Evolutionary conservation across 805 yeast species (phyloP).

Genomic region (Pichia kluyveri): DNA sequence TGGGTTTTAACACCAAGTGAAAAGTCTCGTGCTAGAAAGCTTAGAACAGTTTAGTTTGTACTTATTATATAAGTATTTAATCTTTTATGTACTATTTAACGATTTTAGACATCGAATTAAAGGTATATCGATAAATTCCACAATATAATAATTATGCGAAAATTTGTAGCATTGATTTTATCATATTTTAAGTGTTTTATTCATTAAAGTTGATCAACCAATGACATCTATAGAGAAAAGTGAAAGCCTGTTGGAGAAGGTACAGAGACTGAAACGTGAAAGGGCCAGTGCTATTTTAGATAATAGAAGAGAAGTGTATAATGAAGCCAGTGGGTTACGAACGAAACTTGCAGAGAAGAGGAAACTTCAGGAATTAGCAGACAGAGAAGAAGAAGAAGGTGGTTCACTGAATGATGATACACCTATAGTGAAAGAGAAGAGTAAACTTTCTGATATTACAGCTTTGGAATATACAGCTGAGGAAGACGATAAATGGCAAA

Average conservation of each 20-base stretch:
- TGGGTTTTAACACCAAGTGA: constrained; percentile 82
- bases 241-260: neutral
- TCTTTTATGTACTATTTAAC: too few relatives aligned
- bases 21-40: constrained; percentile 48
- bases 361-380: neutral
- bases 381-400: neutral
- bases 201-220: too few relatives aligned
- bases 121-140: too few relatives aligned
- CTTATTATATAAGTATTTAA: too few relatives aligned
- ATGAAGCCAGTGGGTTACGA: constrained; percentile 6
- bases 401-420: neutral
- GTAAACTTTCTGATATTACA: constrained; percentile 28
- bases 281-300: constrained; percentile 3
- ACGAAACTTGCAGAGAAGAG: neutral
- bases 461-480: constrained; percentile 46
- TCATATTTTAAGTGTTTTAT: too few relatives aligned
- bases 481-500: constrained; percentile 52
- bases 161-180: too few relatives aligned
- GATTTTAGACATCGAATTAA: too few relatives aligned
- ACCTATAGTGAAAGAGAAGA: neutral
- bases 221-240: neutral
- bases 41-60: neutral
- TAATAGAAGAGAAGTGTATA: constrained; percentile 9
- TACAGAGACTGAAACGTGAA: constrained; percentile 3
- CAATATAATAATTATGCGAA: too few relatives aligned